A percentile compares a stretch with the other conserved stretches of the same genome.
Conservation (phyloP, 1,284 basidiomycete genomes). For the Somion occarium region DNA sequence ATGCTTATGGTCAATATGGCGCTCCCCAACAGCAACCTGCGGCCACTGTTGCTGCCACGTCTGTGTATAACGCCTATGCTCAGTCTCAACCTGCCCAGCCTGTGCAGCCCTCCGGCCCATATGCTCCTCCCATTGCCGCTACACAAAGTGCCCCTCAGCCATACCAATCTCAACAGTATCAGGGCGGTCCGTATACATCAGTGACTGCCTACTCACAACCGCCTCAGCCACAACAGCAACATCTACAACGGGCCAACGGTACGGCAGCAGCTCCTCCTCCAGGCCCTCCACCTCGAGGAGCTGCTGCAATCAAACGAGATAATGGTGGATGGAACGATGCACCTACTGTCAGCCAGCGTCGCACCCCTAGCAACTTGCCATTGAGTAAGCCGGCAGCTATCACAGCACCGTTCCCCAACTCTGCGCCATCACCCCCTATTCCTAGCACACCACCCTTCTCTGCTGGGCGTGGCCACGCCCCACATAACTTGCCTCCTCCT, state of each 20-base stretch:
- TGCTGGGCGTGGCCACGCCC: conserved; percentile 34
- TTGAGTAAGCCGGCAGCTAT: conserved; percentile 65
- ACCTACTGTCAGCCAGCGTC: conserved; percentile 48
- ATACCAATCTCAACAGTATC: conserved; percentile 12
- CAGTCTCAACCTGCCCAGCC: conserved; percentile 8
- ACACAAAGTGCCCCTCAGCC: conserved; percentile 14
- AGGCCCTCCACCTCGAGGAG: conserved; percentile 30
- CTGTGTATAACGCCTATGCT: conserved; percentile 22
- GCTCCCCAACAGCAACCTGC: conserved; percentile 14
- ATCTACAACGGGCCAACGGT: conserved; percentile 16
- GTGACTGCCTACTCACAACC: conserved; percentile 20
- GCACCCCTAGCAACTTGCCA: conserved; percentile 47
- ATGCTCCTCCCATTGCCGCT: conserved; percentile 29
- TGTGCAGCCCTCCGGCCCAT: conserved; percentile 14
- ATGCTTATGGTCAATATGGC: conserved; percentile 22
- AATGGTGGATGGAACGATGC: conserved; percentile 93
- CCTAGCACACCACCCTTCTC: conserved; percentile 44
- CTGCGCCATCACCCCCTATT: conserved; percentile 36
- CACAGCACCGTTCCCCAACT: conserved; percentile 85
- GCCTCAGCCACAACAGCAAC: conserved; percentile 14
- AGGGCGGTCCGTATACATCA: conserved; percentile 6
- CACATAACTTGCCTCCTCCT: conserved; percentile 46
- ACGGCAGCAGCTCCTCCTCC: conserved; percentile 27
- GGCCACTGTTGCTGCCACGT: conserved; percentile 13
- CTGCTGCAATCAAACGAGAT: conserved; percentile 47